Conservation (phyloP, 257 asterid genomes). For the Solanum appendiculatum region DNA sequence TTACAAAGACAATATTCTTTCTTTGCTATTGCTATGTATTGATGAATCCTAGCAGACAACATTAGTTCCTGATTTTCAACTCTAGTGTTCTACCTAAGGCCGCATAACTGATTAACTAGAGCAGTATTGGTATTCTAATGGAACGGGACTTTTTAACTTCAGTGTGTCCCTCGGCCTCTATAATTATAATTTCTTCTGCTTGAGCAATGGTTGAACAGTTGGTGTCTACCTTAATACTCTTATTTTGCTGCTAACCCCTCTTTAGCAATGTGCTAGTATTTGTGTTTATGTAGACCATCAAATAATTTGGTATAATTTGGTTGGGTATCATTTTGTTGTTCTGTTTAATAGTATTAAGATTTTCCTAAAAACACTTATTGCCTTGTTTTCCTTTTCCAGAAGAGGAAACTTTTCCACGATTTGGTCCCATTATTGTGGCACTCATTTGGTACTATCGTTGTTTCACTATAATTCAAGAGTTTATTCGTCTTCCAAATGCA, state of each 20-base stretch:
- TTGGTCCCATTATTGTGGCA: background rate
- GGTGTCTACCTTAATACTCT: background rate
- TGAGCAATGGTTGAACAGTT: background rate
- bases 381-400: too few relatives aligned
- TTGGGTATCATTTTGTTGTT: background rate
- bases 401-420: too few relatives aligned
- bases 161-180: background rate
- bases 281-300: background rate
- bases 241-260: background rate
- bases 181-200: background rate
- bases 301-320: background rate
- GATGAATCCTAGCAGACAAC: background rate
- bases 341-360: background rate
- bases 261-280: background rate
- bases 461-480: background rate
- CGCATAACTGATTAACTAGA: background rate
- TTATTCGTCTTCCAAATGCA: background rate
- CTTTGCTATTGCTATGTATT: background rate
- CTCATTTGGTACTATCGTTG: background rate
- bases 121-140: background rate
- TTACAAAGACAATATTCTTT: too few relatives aligned
- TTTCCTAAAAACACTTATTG: background rate
- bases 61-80: background rate
- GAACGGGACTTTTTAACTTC: background rate
- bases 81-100: background rate